Conservation (phyloP, 2,329 filamentous ascomycete species). For the Penicillium aurantiogriseum region DNA sequence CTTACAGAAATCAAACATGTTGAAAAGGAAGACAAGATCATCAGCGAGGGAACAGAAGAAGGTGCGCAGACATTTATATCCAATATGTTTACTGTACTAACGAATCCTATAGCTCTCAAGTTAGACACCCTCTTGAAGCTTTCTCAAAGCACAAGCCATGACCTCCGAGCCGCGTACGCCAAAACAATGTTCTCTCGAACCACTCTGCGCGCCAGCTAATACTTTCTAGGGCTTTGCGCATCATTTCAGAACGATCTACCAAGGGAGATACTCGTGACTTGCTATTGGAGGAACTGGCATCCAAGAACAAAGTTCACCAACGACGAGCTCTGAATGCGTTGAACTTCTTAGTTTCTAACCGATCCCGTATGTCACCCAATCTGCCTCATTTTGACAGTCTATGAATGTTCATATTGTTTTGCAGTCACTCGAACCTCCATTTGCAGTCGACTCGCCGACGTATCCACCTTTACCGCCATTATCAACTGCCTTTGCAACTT, state of each 20-base stretch:
- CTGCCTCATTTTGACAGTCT: neutral
- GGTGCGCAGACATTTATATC: conserved; percentile 31
- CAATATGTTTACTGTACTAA: conserved; percentile 17
- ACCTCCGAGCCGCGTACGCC: conserved; percentile 67
- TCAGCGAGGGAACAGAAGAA: conserved; percentile 73
- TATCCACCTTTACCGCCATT: conserved; percentile 39
- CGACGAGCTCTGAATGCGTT: conserved; percentile 45
- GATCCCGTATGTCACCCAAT: conserved; percentile 34
- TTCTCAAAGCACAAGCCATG: conserved; percentile 67
- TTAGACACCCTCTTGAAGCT: conserved; percentile 66
- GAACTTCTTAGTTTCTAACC: conserved; percentile 43
- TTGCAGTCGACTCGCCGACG: conserved; percentile 35
- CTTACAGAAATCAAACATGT: conserved; percentile 61
- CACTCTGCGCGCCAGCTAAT: conserved; percentile 49
- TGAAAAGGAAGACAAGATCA: conserved; percentile 68
- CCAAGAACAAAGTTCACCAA: conserved; percentile 38
- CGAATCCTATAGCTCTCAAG: conserved; percentile 52
- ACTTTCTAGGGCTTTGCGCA: conserved; percentile 51
- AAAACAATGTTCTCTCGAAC: conserved; percentile 31
- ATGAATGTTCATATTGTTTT: neutral
- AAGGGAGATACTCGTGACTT: conserved; percentile 41
- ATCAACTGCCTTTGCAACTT: conserved; percentile 45
- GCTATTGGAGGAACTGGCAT: conserved; percentile 43
- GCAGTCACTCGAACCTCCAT: conserved; percentile 39
- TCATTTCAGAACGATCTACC: conserved; percentile 47